phyloP scores from a whole-genome alignment of 2,329 filamentous ascomycete genomes.

The Sporothrix phasma region DNA sequence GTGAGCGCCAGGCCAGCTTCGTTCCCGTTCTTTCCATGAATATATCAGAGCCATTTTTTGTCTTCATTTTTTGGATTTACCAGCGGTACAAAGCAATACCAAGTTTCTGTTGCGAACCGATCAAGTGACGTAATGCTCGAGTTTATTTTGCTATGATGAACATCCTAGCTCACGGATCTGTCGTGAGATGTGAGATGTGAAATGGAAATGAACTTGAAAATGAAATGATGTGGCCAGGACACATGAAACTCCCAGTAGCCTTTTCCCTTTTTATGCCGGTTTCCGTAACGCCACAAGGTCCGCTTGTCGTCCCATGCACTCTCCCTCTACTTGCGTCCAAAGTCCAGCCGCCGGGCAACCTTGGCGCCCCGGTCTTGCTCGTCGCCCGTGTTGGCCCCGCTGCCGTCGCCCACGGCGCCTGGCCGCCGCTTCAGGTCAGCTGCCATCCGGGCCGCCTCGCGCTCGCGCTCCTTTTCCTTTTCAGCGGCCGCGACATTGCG shows the following conservation, averaged over 20 bases:
- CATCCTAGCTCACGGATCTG: not conserved
- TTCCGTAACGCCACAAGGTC: not conserved
- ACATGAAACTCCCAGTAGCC: not conserved
- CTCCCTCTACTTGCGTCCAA: constrained; percentile 40
- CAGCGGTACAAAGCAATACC: not conserved
- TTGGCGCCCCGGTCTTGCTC: constrained; percentile 53
- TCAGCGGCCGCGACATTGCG: constrained; percentile 61
- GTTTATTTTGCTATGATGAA: not conserved
- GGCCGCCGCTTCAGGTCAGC: constrained; percentile 71
- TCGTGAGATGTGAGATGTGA: not conserved
- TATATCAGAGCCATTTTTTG: not conserved
- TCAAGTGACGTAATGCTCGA: not conserved
- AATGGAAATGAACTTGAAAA: not conserved
- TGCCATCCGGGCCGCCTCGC: constrained; percentile 53
- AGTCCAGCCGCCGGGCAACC: constrained; percentile 75
- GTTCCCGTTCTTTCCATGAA: not conserved
- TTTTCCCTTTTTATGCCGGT: not conserved
- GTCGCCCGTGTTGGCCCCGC: constrained; percentile 33
- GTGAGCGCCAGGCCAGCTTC: constrained; percentile 35
- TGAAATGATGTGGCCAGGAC: too few relatives aligned
- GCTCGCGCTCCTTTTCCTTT: constrained; percentile 38
- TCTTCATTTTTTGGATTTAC: not conserved
- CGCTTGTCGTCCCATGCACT: not conserved
- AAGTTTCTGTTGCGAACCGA: not conserved
- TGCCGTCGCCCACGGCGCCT: constrained; percentile 46